Evolutionary conservation across 805 yeast genomes (phyloP).

Genomic region (Blastobotrys chiropterorum): DNA sequence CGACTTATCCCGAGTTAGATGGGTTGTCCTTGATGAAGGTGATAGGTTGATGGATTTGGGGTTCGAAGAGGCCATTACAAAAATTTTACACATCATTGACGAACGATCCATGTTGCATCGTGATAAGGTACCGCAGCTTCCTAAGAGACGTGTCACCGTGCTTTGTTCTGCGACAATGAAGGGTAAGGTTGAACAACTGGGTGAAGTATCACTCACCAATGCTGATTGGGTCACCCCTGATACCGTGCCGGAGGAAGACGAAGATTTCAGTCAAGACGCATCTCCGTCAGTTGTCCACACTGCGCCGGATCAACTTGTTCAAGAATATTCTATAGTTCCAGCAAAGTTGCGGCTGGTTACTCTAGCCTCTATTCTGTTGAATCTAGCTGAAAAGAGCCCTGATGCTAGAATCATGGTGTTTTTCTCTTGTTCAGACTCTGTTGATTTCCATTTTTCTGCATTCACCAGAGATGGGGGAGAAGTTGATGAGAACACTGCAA

Average conservation of each 20-base stretch:
- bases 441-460: conserved; percentile 80
- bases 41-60: conserved; percentile 94
- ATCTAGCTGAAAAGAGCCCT: conserved; percentile 34
- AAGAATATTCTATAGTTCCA: conserved; percentile 78
- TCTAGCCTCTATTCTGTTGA: conserved; percentile 57
- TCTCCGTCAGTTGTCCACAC: conserved; percentile 25
- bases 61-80: conserved; percentile 84
- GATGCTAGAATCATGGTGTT: conserved; percentile 54
- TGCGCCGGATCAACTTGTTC: conserved; percentile 89
- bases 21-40: conserved; percentile 94
- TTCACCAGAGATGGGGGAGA: conserved; percentile 56
- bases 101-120: conserved; percentile 37
- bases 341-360: conserved; percentile 87
- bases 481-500: conserved; percentile 28
- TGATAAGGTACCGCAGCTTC: conserved; percentile 50
- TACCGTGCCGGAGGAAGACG: conserved; percentile 28
- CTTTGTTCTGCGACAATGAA: conserved; percentile 94
- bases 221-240: conserved; percentile 60
- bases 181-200: conserved; percentile 70
- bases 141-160: conserved; percentile 64
- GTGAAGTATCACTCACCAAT: conserved; percentile 65
- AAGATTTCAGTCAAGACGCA: conserved; percentile 19
- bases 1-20: conserved; percentile 67
- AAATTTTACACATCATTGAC: conserved; percentile 59
- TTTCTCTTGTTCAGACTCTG: conserved; percentile 93